Evolutionary conservation across 352 stramenopile genomes (phyloP).

Genomic region (Blastocystis sp.): DNA sequence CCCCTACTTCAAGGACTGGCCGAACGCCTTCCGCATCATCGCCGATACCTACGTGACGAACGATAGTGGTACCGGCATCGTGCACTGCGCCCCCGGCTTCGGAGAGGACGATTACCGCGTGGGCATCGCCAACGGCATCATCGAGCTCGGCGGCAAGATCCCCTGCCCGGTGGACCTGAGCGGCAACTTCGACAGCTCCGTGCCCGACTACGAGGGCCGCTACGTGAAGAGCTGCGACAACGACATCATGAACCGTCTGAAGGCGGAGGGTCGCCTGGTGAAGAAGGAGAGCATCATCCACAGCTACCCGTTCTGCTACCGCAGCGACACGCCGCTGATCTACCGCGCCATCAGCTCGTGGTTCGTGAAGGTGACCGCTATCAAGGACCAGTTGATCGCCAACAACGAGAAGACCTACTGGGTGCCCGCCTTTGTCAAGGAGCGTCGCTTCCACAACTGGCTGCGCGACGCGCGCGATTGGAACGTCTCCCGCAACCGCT

Average conservation of each 20-base stretch:
- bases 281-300: slow-evolving; percentile 90
- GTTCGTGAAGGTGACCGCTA: slow-evolving; percentile 96
- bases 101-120: slow-evolving; percentile 99
- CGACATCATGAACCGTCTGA: slow-evolving; percentile 84
- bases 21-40: slow-evolving; percentile 85
- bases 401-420: slow-evolving; percentile 81
- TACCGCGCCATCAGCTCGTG: slow-evolving; percentile 96
- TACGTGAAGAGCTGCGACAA: slow-evolving; percentile 97
- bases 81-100: slow-evolving; percentile 94
- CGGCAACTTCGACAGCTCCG: slow-evolving; percentile 72
- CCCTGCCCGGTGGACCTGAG: slow-evolving; percentile 92
- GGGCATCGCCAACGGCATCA: slow-evolving; percentile 83
- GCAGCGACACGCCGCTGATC: slow-evolving; percentile 97
- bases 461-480: slow-evolving; percentile 92
- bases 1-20: slow-evolving; percentile 77
- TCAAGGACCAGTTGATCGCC: slow-evolving; percentile 81
- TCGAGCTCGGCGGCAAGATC: slow-evolving; percentile 80
- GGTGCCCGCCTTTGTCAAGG: slow-evolving; percentile 81
- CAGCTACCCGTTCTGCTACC: slow-evolving; percentile 98
- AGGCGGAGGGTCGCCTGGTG: slow-evolving; percentile 81
- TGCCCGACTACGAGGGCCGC: slow-evolving; percentile 62
- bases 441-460: slow-evolving; percentile 99
- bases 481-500: slow-evolving; percentile 91
- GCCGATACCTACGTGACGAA: slow-evolving; percentile 93
- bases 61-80: slow-evolving; percentile 82